Percentiles rank a stretch among this genome's conserved stretches.
phyloP scores from a whole-genome alignment of 805 yeast genomes.

The Wickerhamiella shivajii region DNA sequence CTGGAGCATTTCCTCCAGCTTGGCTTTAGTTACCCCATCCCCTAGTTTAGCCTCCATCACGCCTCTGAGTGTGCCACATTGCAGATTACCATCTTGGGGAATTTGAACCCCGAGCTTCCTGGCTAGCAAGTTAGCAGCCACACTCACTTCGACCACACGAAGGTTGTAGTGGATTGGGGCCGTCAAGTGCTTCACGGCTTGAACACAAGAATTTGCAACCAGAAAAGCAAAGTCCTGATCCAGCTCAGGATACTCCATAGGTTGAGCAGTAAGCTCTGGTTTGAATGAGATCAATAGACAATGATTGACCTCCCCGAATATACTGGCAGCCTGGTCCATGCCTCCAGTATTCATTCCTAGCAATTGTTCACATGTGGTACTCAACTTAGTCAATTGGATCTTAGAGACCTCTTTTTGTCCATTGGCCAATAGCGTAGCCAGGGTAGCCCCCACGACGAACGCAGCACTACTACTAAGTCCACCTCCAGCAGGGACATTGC shows the following conservation, averaged over 20 bases:
- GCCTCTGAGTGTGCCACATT: constrained; percentile 50
- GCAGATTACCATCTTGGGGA: constrained; percentile 36
- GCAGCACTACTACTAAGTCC: constrained; percentile 65
- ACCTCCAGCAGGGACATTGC: constrained; percentile 58
- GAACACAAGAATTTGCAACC: constrained; percentile 48
- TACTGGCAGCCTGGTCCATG: constrained; percentile 62
- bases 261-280: constrained; percentile 41
- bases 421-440: constrained; percentile 41
- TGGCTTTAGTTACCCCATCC: constrained; percentile 25
- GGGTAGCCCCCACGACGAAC: constrained; percentile 47
- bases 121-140: constrained; percentile 51
- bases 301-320: constrained; percentile 44
- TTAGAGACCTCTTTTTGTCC: constrained; percentile 33
- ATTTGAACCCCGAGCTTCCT: constrained; percentile 28
- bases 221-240: constrained; percentile 36
- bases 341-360: constrained; percentile 72
- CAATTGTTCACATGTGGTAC: constrained; percentile 53
- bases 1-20: constrained; percentile 30
- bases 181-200: constrained; percentile 52
- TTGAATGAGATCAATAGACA: constrained; percentile 46
- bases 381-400: constrained; percentile 39
- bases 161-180: constrained; percentile 57
- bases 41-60: constrained; percentile 37
- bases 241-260: constrained; percentile 38
- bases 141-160: constrained; percentile 56